Evolutionary conservation across 345 rosid genomes (phyloP).

Genomic region (Mangifera indica): DNA sequence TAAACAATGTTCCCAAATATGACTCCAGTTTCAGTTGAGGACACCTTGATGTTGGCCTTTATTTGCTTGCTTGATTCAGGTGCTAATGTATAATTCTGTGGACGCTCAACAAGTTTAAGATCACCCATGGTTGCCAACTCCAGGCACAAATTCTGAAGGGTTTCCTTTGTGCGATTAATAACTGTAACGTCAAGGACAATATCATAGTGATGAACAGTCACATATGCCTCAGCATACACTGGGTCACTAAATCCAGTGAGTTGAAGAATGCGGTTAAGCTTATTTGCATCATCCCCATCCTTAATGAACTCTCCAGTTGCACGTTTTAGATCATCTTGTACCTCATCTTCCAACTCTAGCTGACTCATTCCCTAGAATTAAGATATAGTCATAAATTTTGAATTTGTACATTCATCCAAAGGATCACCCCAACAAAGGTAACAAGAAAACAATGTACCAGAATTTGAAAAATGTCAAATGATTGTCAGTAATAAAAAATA

Average conservation of each 20-base stretch:
- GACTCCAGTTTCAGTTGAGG: slow-evolving; percentile 97
- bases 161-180: slow-evolving; percentile 90
- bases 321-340: slow-evolving; percentile 95
- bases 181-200: slow-evolving; percentile 95
- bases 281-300: slow-evolving; percentile 92
- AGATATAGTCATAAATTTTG: background rate
- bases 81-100: slow-evolving; percentile 93
- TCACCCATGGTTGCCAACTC: slow-evolving; percentile 99
- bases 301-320: slow-evolving; percentile 97
- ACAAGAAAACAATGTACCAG: background rate
- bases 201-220: slow-evolving; percentile 94
- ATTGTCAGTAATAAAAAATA: background rate
- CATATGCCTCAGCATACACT: slow-evolving; percentile 98
- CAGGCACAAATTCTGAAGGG: slow-evolving; percentile 95
- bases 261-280: slow-evolving; percentile 94
- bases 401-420: background rate
- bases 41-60: slow-evolving; percentile 98
- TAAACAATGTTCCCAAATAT: slow-evolving; percentile 96
- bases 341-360: slow-evolving; percentile 98
- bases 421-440: background rate
- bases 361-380: slow-evolving; percentile 92
- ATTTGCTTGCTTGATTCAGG: slow-evolving; percentile 95
- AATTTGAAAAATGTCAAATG: background rate
- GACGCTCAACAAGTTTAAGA: slow-evolving; percentile 97
- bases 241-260: slow-evolving; percentile 99